Conservation (phyloP, 192 early-diverging fungal genomes). For the Podila epicladia region DNA sequence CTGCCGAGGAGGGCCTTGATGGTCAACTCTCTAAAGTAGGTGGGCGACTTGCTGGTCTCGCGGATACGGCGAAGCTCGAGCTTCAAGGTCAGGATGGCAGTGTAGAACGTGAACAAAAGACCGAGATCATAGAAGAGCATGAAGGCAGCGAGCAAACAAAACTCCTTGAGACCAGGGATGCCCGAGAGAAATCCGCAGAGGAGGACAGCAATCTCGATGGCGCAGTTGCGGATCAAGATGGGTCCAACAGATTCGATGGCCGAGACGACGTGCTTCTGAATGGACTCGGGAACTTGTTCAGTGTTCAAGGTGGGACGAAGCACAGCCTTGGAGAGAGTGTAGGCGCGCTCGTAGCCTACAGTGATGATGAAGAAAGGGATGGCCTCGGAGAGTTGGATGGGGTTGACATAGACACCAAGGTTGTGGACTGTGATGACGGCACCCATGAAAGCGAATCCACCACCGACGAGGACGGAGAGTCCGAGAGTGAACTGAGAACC, state of each 20-base stretch:
- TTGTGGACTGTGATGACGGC: conserved; percentile 75
- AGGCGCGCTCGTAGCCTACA: conserved; percentile 91
- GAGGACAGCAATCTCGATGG: conserved; percentile 85
- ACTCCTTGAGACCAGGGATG: conserved; percentile 79
- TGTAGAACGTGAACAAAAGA: conserved; percentile 87
- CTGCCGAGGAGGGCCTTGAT: conserved; percentile 60
- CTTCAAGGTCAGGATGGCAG: conserved; percentile 87
- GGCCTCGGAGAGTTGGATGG: conserved; percentile 79
- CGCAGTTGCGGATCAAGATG: conserved; percentile 77
- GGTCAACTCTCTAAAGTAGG: conserved; percentile 37
- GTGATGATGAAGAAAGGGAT: conserved; percentile 92
- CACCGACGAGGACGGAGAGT: conserved; percentile 73
- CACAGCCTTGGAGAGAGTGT: conserved; percentile 83
- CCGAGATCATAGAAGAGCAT: conserved; percentile 84
- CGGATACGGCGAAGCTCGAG: conserved; percentile 72
- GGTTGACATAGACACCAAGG: conserved; percentile 75
- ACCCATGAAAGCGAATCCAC: conserved; percentile 81
- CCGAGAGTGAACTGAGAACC: conserved; percentile 84
- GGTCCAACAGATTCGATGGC: conserved; percentile 74
- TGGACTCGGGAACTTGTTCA: conserved; percentile 35
- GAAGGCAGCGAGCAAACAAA: conserved; percentile 83
- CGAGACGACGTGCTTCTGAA: conserved; percentile 63
- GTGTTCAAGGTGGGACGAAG: conserved; percentile 58
- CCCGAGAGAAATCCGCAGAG: conserved; percentile 80
- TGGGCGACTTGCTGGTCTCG: conserved; percentile 43